Conservation (phyloP, 2,329 filamentous ascomycete species). For the Teratosphaeria pseudoeucalypti region DNA sequence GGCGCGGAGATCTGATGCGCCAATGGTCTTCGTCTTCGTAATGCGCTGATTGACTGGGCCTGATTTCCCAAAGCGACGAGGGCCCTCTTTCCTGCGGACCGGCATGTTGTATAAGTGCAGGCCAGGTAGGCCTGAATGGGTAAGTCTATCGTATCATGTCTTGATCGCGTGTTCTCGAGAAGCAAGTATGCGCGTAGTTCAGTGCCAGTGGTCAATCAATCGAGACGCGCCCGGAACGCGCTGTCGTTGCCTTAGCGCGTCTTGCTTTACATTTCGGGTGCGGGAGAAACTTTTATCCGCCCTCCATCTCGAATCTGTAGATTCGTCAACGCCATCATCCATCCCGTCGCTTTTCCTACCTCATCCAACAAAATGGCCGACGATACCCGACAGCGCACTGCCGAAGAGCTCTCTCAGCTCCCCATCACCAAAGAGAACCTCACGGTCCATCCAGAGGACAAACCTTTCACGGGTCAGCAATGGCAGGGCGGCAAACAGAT, state of each 20-base stretch:
- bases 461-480: conserved; percentile 25
- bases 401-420: conserved; percentile 12
- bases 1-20: conserved; percentile 60
- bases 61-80: conserved; percentile 31
- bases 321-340: neutral
- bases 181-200: neutral
- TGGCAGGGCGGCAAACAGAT: conserved; percentile 20
- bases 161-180: neutral
- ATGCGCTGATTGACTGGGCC: conserved; percentile 23
- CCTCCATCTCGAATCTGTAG: neutral
- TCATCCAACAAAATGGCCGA: conserved; percentile 30
- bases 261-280: too few relatives aligned
- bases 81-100: conserved; percentile 30
- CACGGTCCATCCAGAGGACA: conserved; percentile 21
- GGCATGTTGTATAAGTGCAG: conserved; percentile 28
- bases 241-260: neutral
- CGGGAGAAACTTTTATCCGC: neutral
- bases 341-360: neutral
- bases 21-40: conserved; percentile 63
- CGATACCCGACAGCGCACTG: conserved; percentile 31
- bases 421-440: conserved; percentile 19
- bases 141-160: conserved; percentile 4
- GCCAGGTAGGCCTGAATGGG: conserved; percentile 2
- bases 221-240: too few relatives aligned
- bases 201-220: neutral